phyloP scores from a whole-genome alignment of 371 early-diverging fungal species.

The Mucor mucedo region DNA sequence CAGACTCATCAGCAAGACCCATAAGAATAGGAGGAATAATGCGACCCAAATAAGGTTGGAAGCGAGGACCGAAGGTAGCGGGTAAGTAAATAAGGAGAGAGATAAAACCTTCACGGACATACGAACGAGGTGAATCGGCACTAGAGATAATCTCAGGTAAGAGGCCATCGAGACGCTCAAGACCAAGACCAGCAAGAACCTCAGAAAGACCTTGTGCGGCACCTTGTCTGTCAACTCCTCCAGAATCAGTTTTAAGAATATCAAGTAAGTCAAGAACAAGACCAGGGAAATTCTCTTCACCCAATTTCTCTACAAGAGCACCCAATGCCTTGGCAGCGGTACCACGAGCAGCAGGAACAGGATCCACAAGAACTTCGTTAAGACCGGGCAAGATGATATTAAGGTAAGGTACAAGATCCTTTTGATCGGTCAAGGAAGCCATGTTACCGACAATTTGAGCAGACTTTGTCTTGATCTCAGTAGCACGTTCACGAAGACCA shows the following conservation, averaged over 20 bases:
- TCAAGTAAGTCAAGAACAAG: conserved; percentile 85
- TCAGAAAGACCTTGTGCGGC: conserved; percentile 97
- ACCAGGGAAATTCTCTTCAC: conserved; percentile 92
- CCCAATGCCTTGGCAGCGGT: conserved; percentile 95
- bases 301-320: conserved; percentile 87
- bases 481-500: conserved; percentile 88
- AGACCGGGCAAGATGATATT: conserved; percentile 81
- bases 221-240: conserved; percentile 94
- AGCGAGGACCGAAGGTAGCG: conserved; percentile 89
- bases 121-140: conserved; percentile 72
- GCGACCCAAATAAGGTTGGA: conserved; percentile 87
- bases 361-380: conserved; percentile 90
- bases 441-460: conserved; percentile 98
- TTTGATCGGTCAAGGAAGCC: conserved; percentile 90
- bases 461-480: conserved; percentile 91
- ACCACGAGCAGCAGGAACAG: conserved; percentile 95
- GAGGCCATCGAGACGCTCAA: conserved; percentile 85
- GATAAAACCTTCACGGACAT: conserved; percentile 96
- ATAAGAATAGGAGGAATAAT: conserved; percentile 88
- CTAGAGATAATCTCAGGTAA: conserved; percentile 91
- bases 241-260: conserved; percentile 85
- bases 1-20: conserved; percentile 95
- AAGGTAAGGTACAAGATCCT: conserved; percentile 87
- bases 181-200: conserved; percentile 89
- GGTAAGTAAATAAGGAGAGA: conserved; percentile 94